Evolutionary conservation across 352 stramenopile genomes (phyloP), one percentile per base, ranked within the genome.

Genomic region (Globisporangium perplexum): DNA sequence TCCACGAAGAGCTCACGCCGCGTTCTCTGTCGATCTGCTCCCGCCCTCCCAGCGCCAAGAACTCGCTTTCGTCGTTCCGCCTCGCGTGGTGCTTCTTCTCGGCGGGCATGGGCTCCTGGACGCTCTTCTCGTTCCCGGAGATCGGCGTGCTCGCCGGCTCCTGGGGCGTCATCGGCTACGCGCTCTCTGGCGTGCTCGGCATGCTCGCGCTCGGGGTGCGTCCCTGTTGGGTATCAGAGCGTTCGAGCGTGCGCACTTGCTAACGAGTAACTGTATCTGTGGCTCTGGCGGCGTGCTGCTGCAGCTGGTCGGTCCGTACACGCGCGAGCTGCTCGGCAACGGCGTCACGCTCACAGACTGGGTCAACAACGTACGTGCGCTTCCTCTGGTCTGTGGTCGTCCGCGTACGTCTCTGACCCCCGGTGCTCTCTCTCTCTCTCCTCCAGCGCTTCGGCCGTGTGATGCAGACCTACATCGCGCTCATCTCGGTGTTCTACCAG

Each of bases 41-140:
- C 30, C 30, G 30, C 30, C 5, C 30, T 35, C 20, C 18, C 46
- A 87, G 77, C 52, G 81, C 81, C 23, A 89, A 86, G 59, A 88
- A 89, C 62, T 80, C 76, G 22, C 75, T 76, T 22, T 69, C 52
- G 10, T 53, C 78, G 1, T 57, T 85, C 38, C 71, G 70, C 23
- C 67, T 89, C 15, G 81, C 68, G n/a, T 92, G 76, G 76, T 88
- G 81, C 57, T 80, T 92, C 50, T 92, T 92, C 61, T 75, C 81
- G 12, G 75, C 81, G 20, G 74, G 76, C 47, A 88, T 88, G 63
- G 81, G 81, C 54, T 87, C 78, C 12, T 88, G 78, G 66, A 84
- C 81, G 23, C 67, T 92, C 26, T 92, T 80, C 50, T 77, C 78
- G 36, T 92, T 83, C 67, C 81, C 81, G 8, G 63, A 88, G 56